Evolutionary conservation across 2,329 filamentous ascomycete genomes (phyloP), one percentile per base, ranked within the genome.

Genomic region (Alternaria hordeiaustralica): DNA sequence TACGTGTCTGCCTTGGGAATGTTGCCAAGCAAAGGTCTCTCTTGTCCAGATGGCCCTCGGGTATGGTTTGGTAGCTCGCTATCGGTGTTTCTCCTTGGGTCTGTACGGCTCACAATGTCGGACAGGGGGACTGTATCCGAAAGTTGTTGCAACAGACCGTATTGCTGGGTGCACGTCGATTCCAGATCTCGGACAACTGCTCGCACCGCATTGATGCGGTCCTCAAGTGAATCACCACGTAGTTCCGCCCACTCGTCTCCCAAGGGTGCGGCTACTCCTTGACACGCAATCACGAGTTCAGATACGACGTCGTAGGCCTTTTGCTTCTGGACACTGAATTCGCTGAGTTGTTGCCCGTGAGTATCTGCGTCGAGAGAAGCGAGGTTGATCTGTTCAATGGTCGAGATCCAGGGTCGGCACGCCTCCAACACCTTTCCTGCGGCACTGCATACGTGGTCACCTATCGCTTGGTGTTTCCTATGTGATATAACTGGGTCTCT

Each of bases 161-260:
- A 92, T 68, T 97, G 89, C 72, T 97, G 93, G 0, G 92, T 92
- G 12, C 94, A 91, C 72, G 92, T 94, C 20, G 90, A 92, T 78
- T 98, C 94, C 18, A 99, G 84, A 50, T 95, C 92, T 71, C 91
- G 88, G 10, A 90, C 89, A 65, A 93, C 92, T 62, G 89, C 86
- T 56, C 91, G 88, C 62, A 97, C 93, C 66, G 92, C 90, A 67
- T 91, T 92, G 25, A 98, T 81, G 21, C 96, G 89, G 69, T 93
- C 93, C 75, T 97, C 95, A 28, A 99, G 84, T 8, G 94, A 92
- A 77, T 97, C 93, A 2, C 94, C 93, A 46, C 94, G 89, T n/a
- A 94, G 85, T 77, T 97, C 94, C 5, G 94, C 89, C 96, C 96
- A 99, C 81, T 99, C 96, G 77, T 99, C 96, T 9, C 91, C 92